phyloP scores from a whole-genome alignment of 345 rosid species.

The Gossypium arboreum region DNA sequence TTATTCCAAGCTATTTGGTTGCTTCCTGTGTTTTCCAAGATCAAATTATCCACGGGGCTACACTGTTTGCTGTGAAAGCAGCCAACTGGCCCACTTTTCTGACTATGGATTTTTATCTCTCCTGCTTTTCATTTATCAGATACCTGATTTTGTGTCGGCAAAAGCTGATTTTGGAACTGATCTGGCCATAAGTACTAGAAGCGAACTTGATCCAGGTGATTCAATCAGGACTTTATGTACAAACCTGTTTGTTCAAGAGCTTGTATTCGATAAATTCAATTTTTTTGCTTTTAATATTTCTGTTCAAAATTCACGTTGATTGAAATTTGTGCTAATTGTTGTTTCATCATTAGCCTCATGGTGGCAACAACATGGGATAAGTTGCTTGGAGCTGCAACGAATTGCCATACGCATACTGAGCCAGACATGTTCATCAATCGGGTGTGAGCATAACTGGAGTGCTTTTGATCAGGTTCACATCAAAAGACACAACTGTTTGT shows the following conservation, averaged over 20 bases:
- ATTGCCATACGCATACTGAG: conserved; percentile 83
- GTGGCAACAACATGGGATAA: conserved; percentile 85
- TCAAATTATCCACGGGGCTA: neutral
- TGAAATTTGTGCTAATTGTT: conserved; percentile 1
- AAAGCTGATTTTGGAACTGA: conserved; percentile 83
- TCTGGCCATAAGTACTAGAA: conserved; percentile 73
- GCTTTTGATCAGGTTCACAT: conserved; percentile 51
- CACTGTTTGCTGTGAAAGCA: neutral
- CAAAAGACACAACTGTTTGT: conserved; percentile 50
- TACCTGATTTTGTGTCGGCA: conserved; percentile 76
- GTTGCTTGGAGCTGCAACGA: conserved; percentile 81
- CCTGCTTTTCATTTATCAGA: conserved; percentile 33
- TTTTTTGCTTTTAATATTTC: neutral
- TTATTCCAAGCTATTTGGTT: neutral
- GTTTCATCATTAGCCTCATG: conserved; percentile 51
- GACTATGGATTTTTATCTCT: neutral
- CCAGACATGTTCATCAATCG: conserved; percentile 75
- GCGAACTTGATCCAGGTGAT: conserved; percentile 85
- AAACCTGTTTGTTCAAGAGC: conserved; percentile 6
- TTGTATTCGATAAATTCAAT: conserved; percentile 1
- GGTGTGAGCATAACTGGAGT: conserved; percentile 79
- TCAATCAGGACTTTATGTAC: conserved; percentile 3
- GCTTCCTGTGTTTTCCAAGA: conserved; percentile 9
- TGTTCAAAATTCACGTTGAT: conserved; percentile 1
- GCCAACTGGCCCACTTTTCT: neutral